phyloP scores from a whole-genome alignment of 768 basidiomycete genomes.

The Phlegmacium glaucopus region DNA sequence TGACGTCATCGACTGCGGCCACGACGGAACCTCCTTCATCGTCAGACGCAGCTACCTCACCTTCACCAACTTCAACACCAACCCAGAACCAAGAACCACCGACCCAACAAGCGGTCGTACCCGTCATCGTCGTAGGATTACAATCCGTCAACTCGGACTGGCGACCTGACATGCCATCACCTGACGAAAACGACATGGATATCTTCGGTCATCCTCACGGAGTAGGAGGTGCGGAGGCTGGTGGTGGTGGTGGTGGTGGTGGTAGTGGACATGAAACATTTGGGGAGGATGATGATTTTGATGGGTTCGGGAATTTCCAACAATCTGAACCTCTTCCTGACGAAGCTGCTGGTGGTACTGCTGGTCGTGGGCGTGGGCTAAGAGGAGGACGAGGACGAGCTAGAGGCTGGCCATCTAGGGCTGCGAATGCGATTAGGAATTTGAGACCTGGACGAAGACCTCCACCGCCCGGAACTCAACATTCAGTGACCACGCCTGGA shows the following conservation, averaged over 20 bases:
- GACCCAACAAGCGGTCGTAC: constrained; percentile 52
- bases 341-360: constrained; percentile 1
- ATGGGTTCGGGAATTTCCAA: constrained; percentile 8
- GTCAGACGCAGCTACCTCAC: constrained; percentile 6
- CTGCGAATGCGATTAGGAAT: constrained; percentile 59
- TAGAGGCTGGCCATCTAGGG: constrained; percentile 56
- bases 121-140: constrained; percentile 80
- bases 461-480: constrained; percentile 12
- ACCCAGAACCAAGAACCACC: background rate
- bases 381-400: constrained; percentile 13
- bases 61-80: constrained; percentile 8
- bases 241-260: constrained; percentile 3
- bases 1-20: background rate
- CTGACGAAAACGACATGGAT: constrained; percentile 17
- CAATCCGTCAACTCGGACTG: constrained; percentile 62
- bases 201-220: constrained; percentile 11
- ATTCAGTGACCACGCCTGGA: constrained; percentile 21
- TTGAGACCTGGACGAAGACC: constrained; percentile 39
- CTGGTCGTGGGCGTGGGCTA: too few relatives aligned
- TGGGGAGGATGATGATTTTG: constrained; percentile 9
- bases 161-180: constrained; percentile 28
- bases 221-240: constrained; percentile 4
- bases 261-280: constrained; percentile 2
- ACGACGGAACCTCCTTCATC: background rate
- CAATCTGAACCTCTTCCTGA: constrained; percentile 9